Evolutionary conservation across 2,329 filamentous ascomycete genomes (phyloP), one percentile per base, ranked within the genome.

Genomic region (Microcyclosporella mali): DNA sequence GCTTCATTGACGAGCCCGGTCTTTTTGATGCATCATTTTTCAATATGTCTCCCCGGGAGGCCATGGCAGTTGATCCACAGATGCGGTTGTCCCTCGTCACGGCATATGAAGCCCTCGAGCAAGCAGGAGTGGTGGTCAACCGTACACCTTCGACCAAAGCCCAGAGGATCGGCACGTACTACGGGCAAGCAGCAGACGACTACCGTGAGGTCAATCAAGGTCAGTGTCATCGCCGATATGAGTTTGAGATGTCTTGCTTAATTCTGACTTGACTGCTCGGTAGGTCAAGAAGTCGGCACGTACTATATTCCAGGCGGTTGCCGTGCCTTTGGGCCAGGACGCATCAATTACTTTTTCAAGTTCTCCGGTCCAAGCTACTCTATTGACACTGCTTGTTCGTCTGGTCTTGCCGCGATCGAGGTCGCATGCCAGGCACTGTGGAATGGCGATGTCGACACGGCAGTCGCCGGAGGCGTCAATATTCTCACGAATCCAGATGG

Each of bases 391-490:
- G 37, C 27, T 4, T 40, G 37, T 14, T 18, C 29, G 51, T 41
- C 37, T 3, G 37, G 37, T 17, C 14, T 25, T 4, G 16, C 33
- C 3, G 57, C 59, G 3, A 50, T 65, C 10, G 48, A 62, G 37
- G 36, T 46, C 9, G 61, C 61, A 2, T 62, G 56, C 42, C 36
- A 43, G 6, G 50, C 56, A 2, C 35, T 66, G 6, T 33, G 37
- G 12, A 38, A 35, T 9, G 57, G 61, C 2, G 60, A 65, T 36
- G 56, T 54, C 35, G 43, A 40, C 7, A 44, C 47, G 14, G 62
- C 61, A 2, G 8, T 71, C 2, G 63, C 57, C 2, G 66, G 66
- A 1, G 66, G 66, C 12, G 52, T 56, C 3, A 63, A 63, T 41
- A 41, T 64, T 4, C 54, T 68, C 4, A 56, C 56, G 8, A 59